phyloP scores from a whole-genome alignment of 176 grass and related monocot genomes.

The Oryza longistaminata region DNA sequence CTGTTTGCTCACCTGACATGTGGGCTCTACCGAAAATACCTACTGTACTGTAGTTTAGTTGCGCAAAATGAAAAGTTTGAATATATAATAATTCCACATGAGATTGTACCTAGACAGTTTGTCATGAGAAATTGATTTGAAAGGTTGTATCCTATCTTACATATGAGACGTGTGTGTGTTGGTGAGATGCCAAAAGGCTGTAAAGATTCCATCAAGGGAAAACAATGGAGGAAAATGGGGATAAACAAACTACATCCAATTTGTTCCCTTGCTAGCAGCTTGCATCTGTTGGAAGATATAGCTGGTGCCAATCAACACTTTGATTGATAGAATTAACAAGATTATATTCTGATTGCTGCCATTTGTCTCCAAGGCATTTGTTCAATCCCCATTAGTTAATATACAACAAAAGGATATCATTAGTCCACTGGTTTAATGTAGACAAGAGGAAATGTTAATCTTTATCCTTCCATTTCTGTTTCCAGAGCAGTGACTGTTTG shows the following conservation, averaged over 20 bases:
- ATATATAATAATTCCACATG: background rate
- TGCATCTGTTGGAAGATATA: slow-evolving; percentile 29
- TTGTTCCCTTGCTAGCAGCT: slow-evolving; percentile 42
- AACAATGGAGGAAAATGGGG: slow-evolving; percentile 12
- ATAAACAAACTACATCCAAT: slow-evolving; percentile 20
- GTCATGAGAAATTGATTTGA: background rate
- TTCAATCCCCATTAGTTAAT: background rate
- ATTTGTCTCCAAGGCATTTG: slow-evolving; percentile 4
- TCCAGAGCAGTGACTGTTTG: background rate
- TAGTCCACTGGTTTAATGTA: background rate
- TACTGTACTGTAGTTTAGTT: background rate
- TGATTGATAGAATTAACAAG: background rate
- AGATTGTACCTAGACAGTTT: background rate
- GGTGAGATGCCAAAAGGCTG: slow-evolving; percentile 56
- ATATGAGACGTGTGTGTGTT: slow-evolving; percentile 14
- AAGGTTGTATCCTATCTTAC: slow-evolving; percentile 6
- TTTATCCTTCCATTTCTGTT: background rate
- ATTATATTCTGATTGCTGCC: slow-evolving; percentile 25
- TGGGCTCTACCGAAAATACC: background rate
- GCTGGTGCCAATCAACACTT: slow-evolving; percentile 40
- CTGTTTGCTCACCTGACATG: background rate
- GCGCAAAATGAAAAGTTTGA: background rate
- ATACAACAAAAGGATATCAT: background rate
- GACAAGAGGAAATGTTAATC: background rate
- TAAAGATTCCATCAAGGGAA: slow-evolving; percentile 46